A percentile compares a stretch with the other conserved stretches of the same genome.
phyloP scores from a whole-genome alignment of 2,329 filamentous ascomycete species.

The Aspergillus hiratsukae region DNA sequence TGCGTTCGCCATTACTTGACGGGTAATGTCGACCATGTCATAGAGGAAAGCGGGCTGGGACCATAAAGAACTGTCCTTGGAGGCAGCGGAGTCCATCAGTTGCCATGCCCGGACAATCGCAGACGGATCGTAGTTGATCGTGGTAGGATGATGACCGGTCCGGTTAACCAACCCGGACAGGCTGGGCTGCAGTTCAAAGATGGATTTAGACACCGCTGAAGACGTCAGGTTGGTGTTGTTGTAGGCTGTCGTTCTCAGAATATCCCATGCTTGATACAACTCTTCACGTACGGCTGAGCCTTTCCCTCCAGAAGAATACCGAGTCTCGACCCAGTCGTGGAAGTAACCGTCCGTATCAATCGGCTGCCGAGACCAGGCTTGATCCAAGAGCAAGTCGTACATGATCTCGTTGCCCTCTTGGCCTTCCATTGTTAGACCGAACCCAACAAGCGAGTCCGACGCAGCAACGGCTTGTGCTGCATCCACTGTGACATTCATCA shows the following conservation, averaged over 20 bases:
- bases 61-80: constrained; percentile 45
- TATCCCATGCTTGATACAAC: constrained; percentile 46
- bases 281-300: constrained; percentile 19
- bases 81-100: constrained; percentile 16
- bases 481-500: constrained; percentile 46
- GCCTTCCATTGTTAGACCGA: constrained; percentile 48
- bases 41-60: constrained; percentile 40
- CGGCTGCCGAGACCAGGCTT: constrained; percentile 45
- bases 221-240: constrained; percentile 46
- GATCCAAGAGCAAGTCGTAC: constrained; percentile 49
- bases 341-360: constrained; percentile 47
- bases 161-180: constrained; percentile 38
- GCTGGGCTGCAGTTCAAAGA: constrained; percentile 45
- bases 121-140: neutral
- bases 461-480: constrained; percentile 42
- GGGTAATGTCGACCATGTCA: constrained; percentile 48
- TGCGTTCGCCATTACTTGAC: constrained; percentile 47
- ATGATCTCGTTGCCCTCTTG: constrained; percentile 53
- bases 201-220: constrained; percentile 43
- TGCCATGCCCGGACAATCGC: neutral
- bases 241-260: constrained; percentile 44
- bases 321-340: constrained; percentile 40
- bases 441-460: constrained; percentile 43
- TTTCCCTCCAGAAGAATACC: constrained; percentile 32
- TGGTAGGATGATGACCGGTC: constrained; percentile 32